Evolutionary conservation across 1,139 yeast species (phyloP), one percentile per base, ranked within the genome.

Genomic region (Pichiaceae sp.): DNA sequence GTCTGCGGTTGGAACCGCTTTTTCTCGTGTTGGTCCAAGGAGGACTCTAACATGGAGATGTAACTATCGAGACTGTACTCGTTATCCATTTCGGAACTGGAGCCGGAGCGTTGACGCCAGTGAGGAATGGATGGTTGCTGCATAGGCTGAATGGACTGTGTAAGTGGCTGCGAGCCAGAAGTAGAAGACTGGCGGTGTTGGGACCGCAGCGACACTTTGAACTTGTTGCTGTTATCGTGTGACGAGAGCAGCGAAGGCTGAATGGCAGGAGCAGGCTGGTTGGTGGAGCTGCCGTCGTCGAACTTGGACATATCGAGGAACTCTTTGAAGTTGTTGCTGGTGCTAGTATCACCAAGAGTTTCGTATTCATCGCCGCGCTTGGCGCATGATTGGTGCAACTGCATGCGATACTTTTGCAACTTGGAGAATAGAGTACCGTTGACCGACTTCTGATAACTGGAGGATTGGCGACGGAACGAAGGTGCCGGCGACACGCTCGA

Each of bases 31-130:
- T 46, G 51, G 29, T 53, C 53, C 27, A 56, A 37, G 1, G 59
- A 49, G 4, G 46, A 46, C 35, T 56, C 59, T 35, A 56, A 33
- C 1, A 57, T 52, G 35, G 48, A 53, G 29, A 56, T 56, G 36
- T 56, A 56, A 31, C 46, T 51, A 14, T 52, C 44, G 20, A 54
- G 38, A 33, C 45, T 44, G 35, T 47, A 48, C 31, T 46, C 49
- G 4, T 45, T 21, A 8, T 21, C 25, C 8, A 21, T 8, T 12
- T 21, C 11, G n/a, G n/a, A n/a, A n/a, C n/a, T n/a, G n/a, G n/a
- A n/a, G n/a, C n/a, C 25, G 25, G 25, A 12, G 8, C 8, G 25
- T 21, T 12, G 25, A 12, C 25, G 25, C 25, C 25, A 12, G n/a
- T n/a, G n/a, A n/a, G n/a, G n/a, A n/a, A n/a, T n/a, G 11, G 24